Evolutionary conservation across 2,329 filamentous ascomycete genomes (phyloP).

Genomic region (Dactylellina leptospora): DNA sequence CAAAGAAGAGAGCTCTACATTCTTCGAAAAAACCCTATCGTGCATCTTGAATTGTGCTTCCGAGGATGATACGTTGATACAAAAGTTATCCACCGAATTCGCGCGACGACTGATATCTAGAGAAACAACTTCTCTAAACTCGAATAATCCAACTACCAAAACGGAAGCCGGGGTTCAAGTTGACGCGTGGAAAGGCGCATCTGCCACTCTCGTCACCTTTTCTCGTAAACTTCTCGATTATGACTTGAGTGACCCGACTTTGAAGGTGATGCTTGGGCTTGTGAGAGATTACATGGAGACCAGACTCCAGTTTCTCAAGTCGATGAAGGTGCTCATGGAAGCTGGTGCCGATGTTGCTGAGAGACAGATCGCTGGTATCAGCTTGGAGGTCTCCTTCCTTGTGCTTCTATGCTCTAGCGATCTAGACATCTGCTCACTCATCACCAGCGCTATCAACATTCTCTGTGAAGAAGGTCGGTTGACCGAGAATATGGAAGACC

Average conservation of each 20-base stretch:
- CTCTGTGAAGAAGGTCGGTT: constrained; percentile 71
- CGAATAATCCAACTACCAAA: constrained; percentile 25
- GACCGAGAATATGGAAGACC: constrained; percentile 65
- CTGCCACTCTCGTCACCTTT: constrained; percentile 56
- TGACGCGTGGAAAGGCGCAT: constrained; percentile 56
- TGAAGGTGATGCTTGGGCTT: constrained; percentile 57
- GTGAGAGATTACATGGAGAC: constrained; percentile 57
- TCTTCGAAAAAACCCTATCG: constrained; percentile 51
- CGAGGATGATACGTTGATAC: constrained; percentile 46
- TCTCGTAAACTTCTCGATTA: constrained; percentile 57
- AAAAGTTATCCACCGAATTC: constrained; percentile 47
- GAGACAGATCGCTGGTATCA: constrained; percentile 61
- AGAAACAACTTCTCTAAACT: constrained; percentile 34
- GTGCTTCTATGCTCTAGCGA: constrained; percentile 73
- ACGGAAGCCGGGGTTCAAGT: constrained; percentile 46
- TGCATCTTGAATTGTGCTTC: constrained; percentile 51
- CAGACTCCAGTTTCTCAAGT: constrained; percentile 53
- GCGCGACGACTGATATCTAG: constrained; percentile 47
- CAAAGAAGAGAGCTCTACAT: constrained; percentile 46
- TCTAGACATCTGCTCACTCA: constrained; percentile 72
- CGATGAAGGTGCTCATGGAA: constrained; percentile 66
- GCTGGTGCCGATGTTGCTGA: constrained; percentile 68
- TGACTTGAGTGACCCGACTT: constrained; percentile 56
- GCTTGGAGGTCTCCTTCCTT: constrained; percentile 69
- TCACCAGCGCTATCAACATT: constrained; percentile 70